Base-by-base conservation (phyloP, 805 yeast species). In the Nakazawaea ambrosiae region DNA sequence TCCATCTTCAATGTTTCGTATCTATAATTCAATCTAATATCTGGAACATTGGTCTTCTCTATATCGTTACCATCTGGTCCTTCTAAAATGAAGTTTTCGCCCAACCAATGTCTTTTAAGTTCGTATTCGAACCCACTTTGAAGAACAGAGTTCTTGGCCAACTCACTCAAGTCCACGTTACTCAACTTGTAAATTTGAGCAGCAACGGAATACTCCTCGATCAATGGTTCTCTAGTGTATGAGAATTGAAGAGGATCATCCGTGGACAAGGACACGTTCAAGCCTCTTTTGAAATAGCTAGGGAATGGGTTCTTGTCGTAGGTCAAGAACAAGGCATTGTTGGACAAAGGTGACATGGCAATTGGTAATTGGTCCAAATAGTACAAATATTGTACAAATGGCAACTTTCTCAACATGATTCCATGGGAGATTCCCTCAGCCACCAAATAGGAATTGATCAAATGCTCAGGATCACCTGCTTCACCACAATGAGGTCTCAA, bases 381-480 rank as follows among this genome's bases (percentile, higher is more conserved):
- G 66, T 78, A 92, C 46, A 92, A 63, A 57, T 92, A 92, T 60
- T 92, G 99, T 45, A 94, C 80, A 58, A 85, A 88, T 34, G 99
- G 98, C 38, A 94, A 74, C 58, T 92, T 92, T 61, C 98, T 78
- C 54, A 92, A 67, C 43, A 90, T 60, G 39, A 92, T 94, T 41
- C 99, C 99, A 57, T 92, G 99, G 10, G 95, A 85, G 43, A 92
- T 92, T 36, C 95, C 86, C 53, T 90, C 94, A 1, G 97, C 79
- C 1, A 92, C 76, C 51, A 92, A 61, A 51, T 83, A 92, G 1
- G 98, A 89, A 35, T 89, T 73, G 31, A 89, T 85, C 53, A 94
- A 68, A 65, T 92, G 98, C 53, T 92, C 97, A 1, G 97, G 97
- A 54, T 92, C 98, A 43, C 99, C 99, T n/a, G 98, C 99, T 61